Evolutionary conservation across 306 rosid genomes (phyloP).

Genomic region (Inga laurina): DNA sequence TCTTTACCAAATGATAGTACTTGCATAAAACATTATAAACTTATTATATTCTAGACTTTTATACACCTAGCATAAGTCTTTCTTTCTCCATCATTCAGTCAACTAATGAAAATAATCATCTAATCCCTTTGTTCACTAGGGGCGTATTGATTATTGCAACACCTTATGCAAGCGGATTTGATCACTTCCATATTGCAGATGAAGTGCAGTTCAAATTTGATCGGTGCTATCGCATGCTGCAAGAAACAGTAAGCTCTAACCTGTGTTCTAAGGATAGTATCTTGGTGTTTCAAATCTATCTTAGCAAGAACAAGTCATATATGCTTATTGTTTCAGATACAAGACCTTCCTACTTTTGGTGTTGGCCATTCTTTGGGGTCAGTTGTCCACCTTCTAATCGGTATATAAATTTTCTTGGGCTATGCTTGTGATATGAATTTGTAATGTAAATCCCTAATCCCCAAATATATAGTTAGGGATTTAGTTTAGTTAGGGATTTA

Average conservation of each 20-base stretch:
- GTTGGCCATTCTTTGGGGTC: constrained; percentile 98
- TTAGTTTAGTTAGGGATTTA: too few species aligned
- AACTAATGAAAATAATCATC: constrained; percentile 25
- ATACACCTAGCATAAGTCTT: neutral
- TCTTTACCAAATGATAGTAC: neutral
- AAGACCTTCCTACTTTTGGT: constrained; percentile 91
- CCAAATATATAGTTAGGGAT: too few species aligned
- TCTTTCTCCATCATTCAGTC: neutral
- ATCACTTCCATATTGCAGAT: constrained; percentile 95
- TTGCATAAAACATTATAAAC: neutral
- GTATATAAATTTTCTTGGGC: constrained; percentile 51
- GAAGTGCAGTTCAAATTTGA: constrained; percentile 96
- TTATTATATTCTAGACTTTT: neutral
- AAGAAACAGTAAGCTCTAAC: constrained; percentile 60
- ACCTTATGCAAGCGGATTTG: constrained; percentile 98
- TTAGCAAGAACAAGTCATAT: constrained; percentile 13
- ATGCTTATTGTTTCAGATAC: constrained; percentile 60
- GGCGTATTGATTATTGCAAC: constrained; percentile 91
- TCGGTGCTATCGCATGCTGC: constrained; percentile 71
- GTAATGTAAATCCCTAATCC: too few species aligned
- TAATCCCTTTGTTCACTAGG: constrained; percentile 48
- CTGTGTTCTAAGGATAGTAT: constrained; percentile 17
- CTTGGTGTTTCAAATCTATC: constrained; percentile 24
- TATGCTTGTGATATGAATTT: neutral
- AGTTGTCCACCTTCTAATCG: constrained; percentile 93